These are phyloP conservation scores for Volvox reticuliferus DNA, from an alignment of 139 green algal genomes.

Conservation along the genomic window DNA sequence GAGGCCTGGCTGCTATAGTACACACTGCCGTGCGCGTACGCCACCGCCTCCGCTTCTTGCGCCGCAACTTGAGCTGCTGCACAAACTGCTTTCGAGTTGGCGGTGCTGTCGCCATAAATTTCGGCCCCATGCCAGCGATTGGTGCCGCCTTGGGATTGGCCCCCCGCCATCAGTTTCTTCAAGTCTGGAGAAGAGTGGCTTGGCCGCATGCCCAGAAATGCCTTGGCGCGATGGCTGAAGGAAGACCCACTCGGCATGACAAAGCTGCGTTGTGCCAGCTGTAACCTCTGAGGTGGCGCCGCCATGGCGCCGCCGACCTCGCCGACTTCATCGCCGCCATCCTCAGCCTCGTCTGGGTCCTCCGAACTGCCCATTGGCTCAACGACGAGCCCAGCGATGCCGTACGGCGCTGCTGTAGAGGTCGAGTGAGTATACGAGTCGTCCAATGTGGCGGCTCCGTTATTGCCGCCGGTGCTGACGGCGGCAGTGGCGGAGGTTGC, in stretches of 20 bases:
- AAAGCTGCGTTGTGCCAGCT: not conserved
- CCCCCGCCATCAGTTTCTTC: not conserved
- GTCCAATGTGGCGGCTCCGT: not conserved
- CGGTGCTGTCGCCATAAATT: not conserved
- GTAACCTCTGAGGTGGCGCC: not conserved
- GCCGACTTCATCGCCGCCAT: not conserved
- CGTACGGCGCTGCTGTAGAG: constrained; percentile 7
- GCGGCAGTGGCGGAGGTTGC: not conserved
- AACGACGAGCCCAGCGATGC: constrained; percentile 5
- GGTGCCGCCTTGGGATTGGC: not conserved
- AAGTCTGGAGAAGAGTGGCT: constrained; percentile 17
- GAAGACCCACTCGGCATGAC: not conserved
- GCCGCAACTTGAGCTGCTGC: not conserved
- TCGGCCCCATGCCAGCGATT: not conserved
- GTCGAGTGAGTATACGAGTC: not conserved
- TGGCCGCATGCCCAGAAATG: not conserved
- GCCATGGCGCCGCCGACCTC: not conserved
- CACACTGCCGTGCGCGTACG: not conserved
- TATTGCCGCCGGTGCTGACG: not conserved
- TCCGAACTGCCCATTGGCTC: constrained; percentile 18
- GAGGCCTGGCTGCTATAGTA: not conserved
- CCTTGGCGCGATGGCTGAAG: not conserved
- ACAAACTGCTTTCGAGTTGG: not conserved
- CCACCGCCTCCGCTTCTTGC: not conserved
- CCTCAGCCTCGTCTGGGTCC: not conserved